Base-by-base conservation (phyloP, 495 filamentous ascomycete species). In the Podospora fimiseda region DNA sequence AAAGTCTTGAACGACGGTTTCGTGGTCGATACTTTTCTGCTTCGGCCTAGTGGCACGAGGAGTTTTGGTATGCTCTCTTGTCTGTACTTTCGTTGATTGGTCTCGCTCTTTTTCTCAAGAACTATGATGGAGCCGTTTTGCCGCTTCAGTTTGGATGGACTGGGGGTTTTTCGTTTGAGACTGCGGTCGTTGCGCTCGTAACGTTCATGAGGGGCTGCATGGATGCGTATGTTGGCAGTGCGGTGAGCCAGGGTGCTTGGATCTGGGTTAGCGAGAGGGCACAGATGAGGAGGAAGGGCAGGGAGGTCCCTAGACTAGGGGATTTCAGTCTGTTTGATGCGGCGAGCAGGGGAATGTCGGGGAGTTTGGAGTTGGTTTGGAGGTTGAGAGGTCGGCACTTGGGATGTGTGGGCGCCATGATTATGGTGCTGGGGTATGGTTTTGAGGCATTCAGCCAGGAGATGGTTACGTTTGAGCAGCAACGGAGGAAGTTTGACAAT, bases 321-420 rank as follows among this genome's bases (percentile, higher is more conserved):
- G 69, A 72, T 50, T 69, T 72, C 58, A 63, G 62, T 16, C 42
- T 69, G 52, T 70, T 72, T 49, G 66, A 66, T 36, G 69, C 65
- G 24, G 68, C 69, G 5, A 64, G 64, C 5, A 58, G 67, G 1
- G 69, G 68, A 4, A 21, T 70, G 11, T 64, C 39, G 51, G 69
- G 69, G 1, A 65, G 63, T 21, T 30, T 72, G 7, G 30, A 48
- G 7, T 51, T 72, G 14, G 45, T 72, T 22, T 67, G 57, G 64
- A 52, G 60, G 33, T 63, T 72, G 68, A 67, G 61, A 57, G 2
- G 22, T 23, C 65, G 62, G 14, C 66, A 72, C 42, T 49, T 68
- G 3, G 68, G 64, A 0, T 70, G 66, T 27, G 45, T 70, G n/a
- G 70, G 68, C 20, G 67, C 70, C 1, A 49, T 56, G 9, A 68